Evolutionary conservation across 129 eudicot species (phyloP), one percentile per base, ranked within the genome.

Genomic region (Erigeron canadensis): DNA sequence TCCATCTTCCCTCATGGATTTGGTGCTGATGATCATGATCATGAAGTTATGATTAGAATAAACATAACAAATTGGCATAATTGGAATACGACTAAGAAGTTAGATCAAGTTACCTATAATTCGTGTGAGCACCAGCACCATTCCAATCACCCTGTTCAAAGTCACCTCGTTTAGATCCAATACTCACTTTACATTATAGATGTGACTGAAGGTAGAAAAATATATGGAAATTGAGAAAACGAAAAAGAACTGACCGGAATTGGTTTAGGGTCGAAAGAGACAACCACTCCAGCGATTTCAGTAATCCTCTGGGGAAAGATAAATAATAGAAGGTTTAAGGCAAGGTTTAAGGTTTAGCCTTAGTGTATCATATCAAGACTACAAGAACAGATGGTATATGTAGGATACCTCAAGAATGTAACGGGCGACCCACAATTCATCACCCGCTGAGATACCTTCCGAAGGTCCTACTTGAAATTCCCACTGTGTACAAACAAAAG

Each of bases 391-490:
- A 17, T 4, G 11, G 62, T 10, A 7, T 28, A 22, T 28, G 62
- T 0, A 23, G 8, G 48, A 17, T 87, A 93, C 98, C 98, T 93
- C 98, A 61, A 93, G 82, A 62, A 93, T 87, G 86, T 93, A 93
- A 69, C 98, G 96, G 72, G 98, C 91, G 3, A 89, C 86, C 98
- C 98, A 93, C 65, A 93, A 15, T 61, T 93, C 90, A 74, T 93
- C 98, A 13, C 88, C 96, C 5, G 98, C 96, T 23, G 91, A 84
- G 80, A 93, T 89, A 13, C 98, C 98, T 44, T 87, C 96, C 42
- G 96, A 19, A 9, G 96, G 98, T 59, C 98, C 98, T 10, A 93
- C 98, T 83, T 93, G 98, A 53, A 85, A 93, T 47, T 93, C 98
- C 98, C 98, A 93, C 96, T 93, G 82, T 40, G 61, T 11, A 56